phyloP scores from a whole-genome alignment of 1,139 yeast genomes.

The Fermentozyma sake region DNA sequence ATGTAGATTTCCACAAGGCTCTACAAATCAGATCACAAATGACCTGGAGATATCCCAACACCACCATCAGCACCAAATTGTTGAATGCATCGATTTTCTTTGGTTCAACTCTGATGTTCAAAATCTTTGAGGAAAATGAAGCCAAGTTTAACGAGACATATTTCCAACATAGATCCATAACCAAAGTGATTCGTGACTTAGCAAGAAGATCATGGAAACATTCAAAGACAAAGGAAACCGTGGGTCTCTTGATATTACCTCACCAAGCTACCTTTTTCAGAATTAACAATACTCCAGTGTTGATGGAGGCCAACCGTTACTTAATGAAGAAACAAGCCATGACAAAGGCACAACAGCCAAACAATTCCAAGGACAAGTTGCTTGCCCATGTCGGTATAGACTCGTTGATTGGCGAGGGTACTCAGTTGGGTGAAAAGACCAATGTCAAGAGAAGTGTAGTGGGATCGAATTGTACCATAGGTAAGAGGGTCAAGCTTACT shows the following conservation, averaged over 20 bases:
- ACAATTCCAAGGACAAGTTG: constrained; percentile 49
- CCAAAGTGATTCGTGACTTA: constrained; percentile 75
- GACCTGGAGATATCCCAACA: constrained; percentile 82
- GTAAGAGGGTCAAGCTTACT: constrained; percentile 80
- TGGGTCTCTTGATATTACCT: constrained; percentile 64
- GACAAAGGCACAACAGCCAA: constrained; percentile 21
- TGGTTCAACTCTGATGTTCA: constrained; percentile 51
- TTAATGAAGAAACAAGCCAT: constrained; percentile 52
- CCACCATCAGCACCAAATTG: constrained; percentile 70
- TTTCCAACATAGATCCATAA: constrained; percentile 46
- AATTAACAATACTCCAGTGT: constrained; percentile 72
- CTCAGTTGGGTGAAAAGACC: constrained; percentile 68
- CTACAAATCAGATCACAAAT: constrained; percentile 78
- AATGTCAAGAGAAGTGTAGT: constrained; percentile 79
- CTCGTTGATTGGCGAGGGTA: constrained; percentile 62
- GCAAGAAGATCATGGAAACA: constrained; percentile 94
- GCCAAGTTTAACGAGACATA: constrained; percentile 34
- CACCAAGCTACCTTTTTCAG: constrained; percentile 66
- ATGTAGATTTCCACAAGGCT: constrained; percentile 64
- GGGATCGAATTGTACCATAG: constrained; percentile 73
- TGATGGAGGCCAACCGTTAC: constrained; percentile 86
- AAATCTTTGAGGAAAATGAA: constrained; percentile 26
- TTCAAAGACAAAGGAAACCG: constrained; percentile 50
- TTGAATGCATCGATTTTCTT: constrained; percentile 79
- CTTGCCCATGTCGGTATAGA: constrained; percentile 85